Evolutionary conservation across 148 eudicot species (phyloP).

Genomic region (Silene latifolia): DNA sequence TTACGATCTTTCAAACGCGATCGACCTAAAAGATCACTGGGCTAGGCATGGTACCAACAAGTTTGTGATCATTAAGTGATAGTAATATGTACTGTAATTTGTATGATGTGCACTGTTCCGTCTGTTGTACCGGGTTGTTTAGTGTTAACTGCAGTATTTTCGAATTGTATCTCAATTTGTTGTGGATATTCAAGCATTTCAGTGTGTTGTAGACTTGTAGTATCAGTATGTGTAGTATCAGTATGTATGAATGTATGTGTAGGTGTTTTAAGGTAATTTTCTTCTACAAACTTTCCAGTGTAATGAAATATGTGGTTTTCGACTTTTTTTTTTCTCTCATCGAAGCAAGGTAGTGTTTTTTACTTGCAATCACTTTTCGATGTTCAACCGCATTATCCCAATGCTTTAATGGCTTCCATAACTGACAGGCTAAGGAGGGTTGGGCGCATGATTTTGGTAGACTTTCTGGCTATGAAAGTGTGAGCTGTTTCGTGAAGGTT

Average conservation of each 20-base stretch:
- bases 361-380: no score
- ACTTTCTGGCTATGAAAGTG: no score
- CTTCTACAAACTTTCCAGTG: background rate
- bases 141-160: conserved; percentile 4
- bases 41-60: conserved; percentile 71
- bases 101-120: background rate
- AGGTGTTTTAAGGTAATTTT: background rate
- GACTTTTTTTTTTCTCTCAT: no score
- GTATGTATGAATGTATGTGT: background rate
- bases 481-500: conserved; percentile 17
- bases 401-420: no score
- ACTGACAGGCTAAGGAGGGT: no score
- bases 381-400: no score
- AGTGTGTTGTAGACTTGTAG: background rate
- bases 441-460: background rate
- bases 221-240: no score
- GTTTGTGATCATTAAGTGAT: conserved; percentile 54
- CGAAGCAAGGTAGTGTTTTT: no score
- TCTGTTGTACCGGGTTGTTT: background rate
- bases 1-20: conserved; percentile 44
- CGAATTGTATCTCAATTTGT: conserved; percentile 8
- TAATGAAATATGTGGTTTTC: background rate
- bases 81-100: background rate
- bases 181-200: conserved; percentile 21
- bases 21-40: conserved; percentile 71